phyloP scores from a whole-genome alignment of 805 yeast genomes.

The Hermanozyma aechmeae region DNA sequence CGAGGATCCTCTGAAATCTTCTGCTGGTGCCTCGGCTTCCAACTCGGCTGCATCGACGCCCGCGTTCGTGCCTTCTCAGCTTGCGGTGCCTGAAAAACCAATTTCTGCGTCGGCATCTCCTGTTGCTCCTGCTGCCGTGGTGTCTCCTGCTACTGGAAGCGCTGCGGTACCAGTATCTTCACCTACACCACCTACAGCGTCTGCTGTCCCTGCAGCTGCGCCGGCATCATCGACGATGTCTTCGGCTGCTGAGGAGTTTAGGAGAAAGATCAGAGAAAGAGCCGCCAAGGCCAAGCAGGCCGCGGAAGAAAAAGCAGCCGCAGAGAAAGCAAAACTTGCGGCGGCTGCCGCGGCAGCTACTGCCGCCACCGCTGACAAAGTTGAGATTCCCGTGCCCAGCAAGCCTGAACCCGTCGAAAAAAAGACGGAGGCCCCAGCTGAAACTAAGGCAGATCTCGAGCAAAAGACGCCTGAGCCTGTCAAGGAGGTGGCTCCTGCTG shows the following conservation, averaged over 20 bases:
- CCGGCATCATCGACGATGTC: slow-evolving; percentile 2
- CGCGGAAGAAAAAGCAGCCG: slow-evolving; percentile 7
- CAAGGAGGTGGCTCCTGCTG: too few species aligned
- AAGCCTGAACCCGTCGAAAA: slow-evolving; percentile 1
- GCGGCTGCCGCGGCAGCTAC: slow-evolving; percentile 3
- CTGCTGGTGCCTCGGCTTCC: slow-evolving; percentile 7
- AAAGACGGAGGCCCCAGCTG: slow-evolving; percentile 11
- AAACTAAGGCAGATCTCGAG: slow-evolving; percentile 8
- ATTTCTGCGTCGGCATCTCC: slow-evolving; percentile 1
- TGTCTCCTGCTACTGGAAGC: slow-evolving; percentile 1
- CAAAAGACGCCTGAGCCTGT: neutral
- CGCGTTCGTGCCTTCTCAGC: slow-evolving; percentile 20
- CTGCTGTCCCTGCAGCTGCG: slow-evolving; percentile 6
- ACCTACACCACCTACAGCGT: slow-evolving; percentile 5
- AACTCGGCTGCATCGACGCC: slow-evolving; percentile 20
- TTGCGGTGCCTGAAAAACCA: slow-evolving; percentile 2
- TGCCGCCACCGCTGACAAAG: slow-evolving; percentile 3
- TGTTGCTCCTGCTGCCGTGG: slow-evolving; percentile 7
- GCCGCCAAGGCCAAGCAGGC: slow-evolving; percentile 10
- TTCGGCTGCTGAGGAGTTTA: slow-evolving; percentile 28
- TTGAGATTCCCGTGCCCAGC: slow-evolving; percentile 1
- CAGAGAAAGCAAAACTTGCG: slow-evolving; percentile 2
- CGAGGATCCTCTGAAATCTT: slow-evolving; percentile 2
- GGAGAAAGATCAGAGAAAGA: slow-evolving; percentile 23
- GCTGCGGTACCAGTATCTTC: slow-evolving; percentile 2